Conservation (phyloP, 805 yeast species). For the Cyberlindnera misumaiensis region DNA sequence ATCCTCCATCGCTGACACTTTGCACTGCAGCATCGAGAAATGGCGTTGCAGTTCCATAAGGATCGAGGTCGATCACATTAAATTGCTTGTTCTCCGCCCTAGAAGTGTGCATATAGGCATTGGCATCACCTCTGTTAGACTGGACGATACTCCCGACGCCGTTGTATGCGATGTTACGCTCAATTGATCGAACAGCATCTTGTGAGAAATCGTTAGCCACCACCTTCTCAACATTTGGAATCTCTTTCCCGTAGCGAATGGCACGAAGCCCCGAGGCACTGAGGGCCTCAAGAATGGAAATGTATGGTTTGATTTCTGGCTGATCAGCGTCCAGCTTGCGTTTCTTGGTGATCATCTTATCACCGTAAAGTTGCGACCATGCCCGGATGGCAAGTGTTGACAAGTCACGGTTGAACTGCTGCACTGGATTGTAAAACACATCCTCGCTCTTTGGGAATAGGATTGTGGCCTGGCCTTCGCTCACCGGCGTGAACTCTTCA, state of each 20-base stretch:
- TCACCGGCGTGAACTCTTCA: slow-evolving; percentile 31
- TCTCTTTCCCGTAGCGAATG: slow-evolving; percentile 86
- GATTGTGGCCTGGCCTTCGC: slow-evolving; percentile 82
- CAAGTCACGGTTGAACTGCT: slow-evolving; percentile 91
- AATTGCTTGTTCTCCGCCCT: slow-evolving; percentile 39
- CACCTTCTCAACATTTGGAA: slow-evolving; percentile 65
- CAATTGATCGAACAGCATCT: slow-evolving; percentile 79
- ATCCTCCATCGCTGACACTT: slow-evolving; percentile 74
- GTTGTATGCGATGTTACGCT: slow-evolving; percentile 65
- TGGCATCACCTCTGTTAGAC: slow-evolving; percentile 87
- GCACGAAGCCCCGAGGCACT: slow-evolving; percentile 96
- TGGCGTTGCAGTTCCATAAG: slow-evolving; percentile 96
- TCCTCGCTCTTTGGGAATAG: slow-evolving; percentile 73
- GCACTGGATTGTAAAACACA: slow-evolving; percentile 94
- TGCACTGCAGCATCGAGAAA: slow-evolving; percentile 90
- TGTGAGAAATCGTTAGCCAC: slow-evolving; percentile 87
- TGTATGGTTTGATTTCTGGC: slow-evolving; percentile 28
- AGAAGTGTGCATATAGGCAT: slow-evolving; percentile 59
- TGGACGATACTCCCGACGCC: slow-evolving; percentile 47
- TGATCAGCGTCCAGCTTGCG: slow-evolving; percentile 26
- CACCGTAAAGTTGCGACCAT: slow-evolving; percentile 62
- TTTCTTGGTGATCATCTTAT: slow-evolving; percentile 21
- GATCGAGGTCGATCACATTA: slow-evolving; percentile 91
- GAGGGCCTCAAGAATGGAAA: slow-evolving; percentile 78
- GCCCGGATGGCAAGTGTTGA: slow-evolving; percentile 82